Base-by-base conservation (phyloP, 1,284 basidiomycete genomes). In the Agroathelia rolfsii region DNA sequence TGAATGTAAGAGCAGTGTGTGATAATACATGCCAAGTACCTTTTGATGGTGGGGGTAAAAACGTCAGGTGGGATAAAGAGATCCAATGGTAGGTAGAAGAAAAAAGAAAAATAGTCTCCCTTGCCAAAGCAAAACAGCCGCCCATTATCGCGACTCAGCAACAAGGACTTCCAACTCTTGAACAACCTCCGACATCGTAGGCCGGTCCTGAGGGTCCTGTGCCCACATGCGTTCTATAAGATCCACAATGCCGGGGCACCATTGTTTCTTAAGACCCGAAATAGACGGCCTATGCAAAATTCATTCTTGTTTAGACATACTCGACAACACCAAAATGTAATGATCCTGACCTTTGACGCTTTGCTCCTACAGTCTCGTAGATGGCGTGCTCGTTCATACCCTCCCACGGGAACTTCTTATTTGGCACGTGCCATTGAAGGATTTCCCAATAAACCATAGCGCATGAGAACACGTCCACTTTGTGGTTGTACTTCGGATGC, bases 401-500 rank as follows among this genome's bases (percentile, higher is more conserved):
- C 75, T 94, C 90, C 85, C 95, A 99, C 4, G 94, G 94, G 54
- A 90, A 98, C 57, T 87, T 90, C 69, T 94, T 89, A 40, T 73
- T 76, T 7, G 70, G 68, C 30, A 75, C 50, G 57, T 93, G 82
- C 88, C 89, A 94, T 53, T 94, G 90, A 14, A 98, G 68, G 66
- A 90, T 90, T 61, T 99, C 94, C 94, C 94, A 99, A 51, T 79
- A 97, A 12, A 98, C 95, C 75, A 96, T 84, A 0, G 78, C 94
- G 42, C 85, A 90, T 1, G 88, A 92, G 61, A 95, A 99, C n/a
- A 97, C 93, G 55, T 99, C 94, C 12, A 95, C 95, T 59, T 98
- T 98, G 55, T 96, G 87, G 54, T 98, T 96, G 60, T 99, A 98
- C 52, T 94, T 84, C 6, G 94, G 94, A 51, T 89, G 84, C 1